Conservation (phyloP, 257 asterid species). For the Nicotiana paniculata region DNA sequence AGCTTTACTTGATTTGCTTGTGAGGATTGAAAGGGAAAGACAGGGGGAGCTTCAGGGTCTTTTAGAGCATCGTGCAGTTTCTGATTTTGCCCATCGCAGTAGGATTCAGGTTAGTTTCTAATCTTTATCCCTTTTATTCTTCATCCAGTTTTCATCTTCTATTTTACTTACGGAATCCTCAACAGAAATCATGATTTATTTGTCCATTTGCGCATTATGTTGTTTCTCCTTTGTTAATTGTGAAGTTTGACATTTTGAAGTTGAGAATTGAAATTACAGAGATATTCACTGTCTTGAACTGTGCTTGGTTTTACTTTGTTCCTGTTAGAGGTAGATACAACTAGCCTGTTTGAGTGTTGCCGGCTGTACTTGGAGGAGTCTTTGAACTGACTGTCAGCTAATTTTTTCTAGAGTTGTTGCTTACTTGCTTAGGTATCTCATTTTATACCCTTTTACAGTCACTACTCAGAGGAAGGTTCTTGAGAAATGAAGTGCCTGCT, state of each 20-base stretch:
- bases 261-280: background rate
- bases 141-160: background rate
- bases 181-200: background rate
- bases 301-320: background rate
- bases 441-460: constrained; percentile 35
- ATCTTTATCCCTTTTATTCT: background rate
- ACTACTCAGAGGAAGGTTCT: constrained; percentile 59
- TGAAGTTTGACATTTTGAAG: constrained; percentile 6
- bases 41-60: constrained; percentile 37
- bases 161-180: background rate
- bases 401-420: background rate
- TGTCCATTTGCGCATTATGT: background rate
- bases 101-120: constrained; percentile 34
- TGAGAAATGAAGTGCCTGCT: constrained; percentile 52
- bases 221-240: background rate
- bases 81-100: constrained; percentile 39
- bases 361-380: background rate
- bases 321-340: background rate
- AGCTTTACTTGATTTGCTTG: constrained; percentile 77
- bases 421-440: background rate
- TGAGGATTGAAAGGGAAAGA: constrained; percentile 42
- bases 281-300: background rate
- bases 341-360: background rate
- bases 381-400: background rate
- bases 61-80: constrained; percentile 41